Conservation (phyloP, 495 filamentous ascomycete genomes). For the Penicillium soppii region DNA sequence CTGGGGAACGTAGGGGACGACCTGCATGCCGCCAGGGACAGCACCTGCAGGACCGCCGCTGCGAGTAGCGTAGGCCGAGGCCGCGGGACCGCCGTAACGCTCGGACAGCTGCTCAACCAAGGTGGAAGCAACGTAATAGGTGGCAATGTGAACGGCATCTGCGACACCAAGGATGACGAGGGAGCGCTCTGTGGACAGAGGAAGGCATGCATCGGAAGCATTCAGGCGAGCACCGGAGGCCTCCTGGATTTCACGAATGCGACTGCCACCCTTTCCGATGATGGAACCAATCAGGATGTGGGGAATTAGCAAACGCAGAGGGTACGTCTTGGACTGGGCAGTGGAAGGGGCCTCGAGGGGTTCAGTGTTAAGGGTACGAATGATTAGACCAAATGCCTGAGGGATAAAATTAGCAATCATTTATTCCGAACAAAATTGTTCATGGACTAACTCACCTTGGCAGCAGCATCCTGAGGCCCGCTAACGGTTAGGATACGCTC, state of each 20-base stretch:
- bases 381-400: conserved; percentile 96
- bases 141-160: conserved; percentile 96
- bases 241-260: conserved; percentile 98
- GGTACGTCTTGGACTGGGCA: conserved; percentile 93
- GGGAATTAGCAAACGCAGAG: conserved; percentile 89
- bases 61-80: conserved; percentile 93
- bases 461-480: conserved; percentile 90
- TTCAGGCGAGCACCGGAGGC: conserved; percentile 95
- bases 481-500: conserved; percentile 97
- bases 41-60: conserved; percentile 90
- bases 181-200: conserved; percentile 91
- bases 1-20: conserved; percentile 92
- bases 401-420: conserved; percentile 7
- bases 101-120: conserved; percentile 95
- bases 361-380: conserved; percentile 96
- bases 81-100: conserved; percentile 91
- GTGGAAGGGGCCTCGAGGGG: conserved; percentile 81
- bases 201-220: conserved; percentile 90
- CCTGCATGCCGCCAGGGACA: conserved; percentile 95
- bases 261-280: conserved; percentile 91
- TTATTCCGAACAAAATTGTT: not conserved
- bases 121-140: conserved; percentile 96
- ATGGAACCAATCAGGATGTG: conserved; percentile 98
- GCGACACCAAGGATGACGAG: conserved; percentile 91
- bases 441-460: conserved; percentile 67